Evolutionary conservation across 2,329 filamentous ascomycete species (phyloP), one percentile per base, ranked within the genome.

Genomic region (Hypoxylon sp.): DNA sequence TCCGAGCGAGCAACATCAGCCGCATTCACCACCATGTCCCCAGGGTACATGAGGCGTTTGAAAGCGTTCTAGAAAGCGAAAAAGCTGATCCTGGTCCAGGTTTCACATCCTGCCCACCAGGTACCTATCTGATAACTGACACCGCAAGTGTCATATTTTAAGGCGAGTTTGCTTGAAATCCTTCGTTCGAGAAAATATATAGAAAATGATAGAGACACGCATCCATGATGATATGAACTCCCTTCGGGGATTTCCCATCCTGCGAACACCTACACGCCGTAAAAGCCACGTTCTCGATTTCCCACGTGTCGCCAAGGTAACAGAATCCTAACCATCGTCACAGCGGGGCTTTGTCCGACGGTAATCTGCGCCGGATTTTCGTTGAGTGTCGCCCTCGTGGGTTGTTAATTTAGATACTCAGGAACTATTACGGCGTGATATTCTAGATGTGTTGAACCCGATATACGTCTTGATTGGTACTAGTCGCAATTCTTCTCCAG

Each of bases 401-500:
- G 17, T 27, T 17, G 33, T 25, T n/a, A 20, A 50, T 37, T 27
- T 33, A 13, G 31, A 20, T n/a, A 13, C 30, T 20, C 3, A 27
- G 40, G 22, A 46, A 33, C 17, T 14, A 33, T 46, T 46, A 17
- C 14, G 31, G 25, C n/a, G 42, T 42, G 40, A 55, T 13, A 25
- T 13, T 46, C 27, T 22, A 44, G 22, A 44, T 27, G 46, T 30
- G 13, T 7, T 27, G 10, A 33, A 22, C 31, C 33, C 33, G 13
- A 22, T 22, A 37, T 35, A 51, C 33, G 33, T 44, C 55, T 63
- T n/a, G 50, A 68, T 70, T 37, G 11, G 59, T 63, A 60, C 68
- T 70, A 68, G 65, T 42, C 61, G 14, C 27, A 25, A 31, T n/a
- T 22, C 31, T 54, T 64, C 68, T 70, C 68, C 68, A 65, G 64